Evolutionary conservation across 2,329 filamentous ascomycete species (phyloP), one percentile per base, ranked within the genome.

Genomic region (Aspergillus piperis): DNA sequence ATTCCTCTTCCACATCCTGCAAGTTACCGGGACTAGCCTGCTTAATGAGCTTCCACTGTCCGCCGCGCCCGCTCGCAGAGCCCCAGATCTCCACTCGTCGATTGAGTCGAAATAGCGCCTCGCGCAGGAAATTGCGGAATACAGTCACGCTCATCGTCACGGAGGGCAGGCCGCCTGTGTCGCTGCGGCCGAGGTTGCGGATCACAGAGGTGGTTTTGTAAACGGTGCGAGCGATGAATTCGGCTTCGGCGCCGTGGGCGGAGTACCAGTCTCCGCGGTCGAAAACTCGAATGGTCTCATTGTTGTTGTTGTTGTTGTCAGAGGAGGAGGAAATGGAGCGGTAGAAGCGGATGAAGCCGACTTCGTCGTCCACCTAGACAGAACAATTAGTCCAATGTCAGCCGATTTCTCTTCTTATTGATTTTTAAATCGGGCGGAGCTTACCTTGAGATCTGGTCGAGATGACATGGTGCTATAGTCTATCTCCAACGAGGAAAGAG

Each of bases 171-270:
- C 90, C 92, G n/a, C 89, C 91, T 62, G 90, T 87, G 73, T 92
- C 90, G 76, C 86, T 90, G 69, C 89, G 88, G 63, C 95, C 95
- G 21, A 99, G 85, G 69, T 95, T 92, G 68, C 94, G 88, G 21
- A 99, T 85, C 15, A 99, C 95, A 0, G 95, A 96, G 2, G 93
- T 98, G 4, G 95, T 98, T 80, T 96, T 96, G 84, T 99, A 99
- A 61, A 98, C 90, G n/a, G 93, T 79, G 19, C 78, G 75, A 23
- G 79, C 79, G 57, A 81, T 81, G 64, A 80, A 81, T 49, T 80
- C 78, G 27, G 79, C 79, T 70, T 81, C 78, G 27, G 71, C 64
- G 10, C 76, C 79, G 61, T 81, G 79, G 6, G 80, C 90, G 5
- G 94, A 96, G 76, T 97, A 97, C 85, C 89, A 99, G 73, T 99